These are phyloP conservation scores for Solanum lycopersicoides DNA, from an alignment of 257 asterid genomes.

Conservation along the genomic window DNA sequence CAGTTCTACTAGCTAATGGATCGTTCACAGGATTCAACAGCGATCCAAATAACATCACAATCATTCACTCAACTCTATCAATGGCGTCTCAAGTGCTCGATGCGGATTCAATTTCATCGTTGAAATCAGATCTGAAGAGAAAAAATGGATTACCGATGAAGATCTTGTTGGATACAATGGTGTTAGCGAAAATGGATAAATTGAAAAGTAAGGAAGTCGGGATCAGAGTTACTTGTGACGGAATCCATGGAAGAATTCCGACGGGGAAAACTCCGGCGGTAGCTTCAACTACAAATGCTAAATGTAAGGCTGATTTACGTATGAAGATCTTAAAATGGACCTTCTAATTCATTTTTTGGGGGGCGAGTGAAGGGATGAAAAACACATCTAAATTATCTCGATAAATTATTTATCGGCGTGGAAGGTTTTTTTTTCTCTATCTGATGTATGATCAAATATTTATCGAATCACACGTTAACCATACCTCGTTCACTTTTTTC, in stretches of 20 bases:
- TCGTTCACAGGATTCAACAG: slow-evolving; percentile 40
- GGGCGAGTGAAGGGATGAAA: neutral
- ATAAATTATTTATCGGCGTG: no score
- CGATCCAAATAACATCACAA: slow-evolving; percentile 21
- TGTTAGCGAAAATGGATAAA: slow-evolving; percentile 57
- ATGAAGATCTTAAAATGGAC: neutral
- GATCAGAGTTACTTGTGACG: slow-evolving; percentile 64
- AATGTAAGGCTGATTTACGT: neutral
- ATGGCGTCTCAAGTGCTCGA: slow-evolving; percentile 32
- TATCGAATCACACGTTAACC: neutral
- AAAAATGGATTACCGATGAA: slow-evolving; percentile 45
- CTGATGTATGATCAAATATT: neutral
- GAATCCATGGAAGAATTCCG: slow-evolving; percentile 56
- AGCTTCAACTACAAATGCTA: neutral
- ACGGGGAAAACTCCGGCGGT: neutral
- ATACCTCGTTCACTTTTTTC: neutral
- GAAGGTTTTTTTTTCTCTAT: no score
- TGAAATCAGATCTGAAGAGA: slow-evolving; percentile 57
- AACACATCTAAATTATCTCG: neutral
- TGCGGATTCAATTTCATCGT: slow-evolving; percentile 29
- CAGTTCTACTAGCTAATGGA: slow-evolving; percentile 38
- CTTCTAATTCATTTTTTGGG: neutral
- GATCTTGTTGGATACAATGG: slow-evolving; percentile 57
- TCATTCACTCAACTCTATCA: slow-evolving; percentile 38
- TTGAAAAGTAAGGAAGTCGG: slow-evolving; percentile 57